Base-by-base conservation (phyloP, 495 filamentous ascomycete genomes). In the Penicillium antarcticum region DNA sequence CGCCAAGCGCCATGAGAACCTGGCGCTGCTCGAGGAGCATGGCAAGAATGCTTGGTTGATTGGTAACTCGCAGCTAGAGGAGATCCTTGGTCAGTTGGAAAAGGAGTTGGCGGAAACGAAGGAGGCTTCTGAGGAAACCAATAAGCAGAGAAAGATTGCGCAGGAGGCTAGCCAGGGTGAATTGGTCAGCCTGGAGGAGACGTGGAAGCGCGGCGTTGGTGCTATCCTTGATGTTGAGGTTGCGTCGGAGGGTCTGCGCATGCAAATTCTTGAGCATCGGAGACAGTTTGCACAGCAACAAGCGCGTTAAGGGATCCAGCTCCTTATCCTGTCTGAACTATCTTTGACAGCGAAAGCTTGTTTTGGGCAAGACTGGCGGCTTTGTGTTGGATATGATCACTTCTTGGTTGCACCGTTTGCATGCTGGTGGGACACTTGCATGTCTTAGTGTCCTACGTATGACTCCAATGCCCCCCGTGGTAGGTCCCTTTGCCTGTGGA, bases 1-100 rank as follows among this genome's bases (percentile, higher is more conserved):
- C 11, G 63, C 76, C 1, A 69, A 72, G 16, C 84, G 91, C 4
- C 76, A 81, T 21, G 73, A 82, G 23, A 87, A 95, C 62, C 79
- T 96, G 17, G 72, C 78, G 4, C 77, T 94, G 9, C 81, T 97
- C 9, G 88, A 92, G 57, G 76, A 77, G 52, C 83, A 83, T 70
- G 92, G 91, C 61, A 90, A 88, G 73, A 96, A 95, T 70, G 87
- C 88, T 11, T 97, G 92, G 92, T 72, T 97, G 47, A 77, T 95
- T 10, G 85, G 83, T 6, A 97, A 97, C 69, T 78, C 80, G 51
- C 82, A 90, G 49, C 55, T 91, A 21, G 91, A 96, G 66, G 81
- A 80, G 36, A 78, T 89, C 23, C 72, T 97, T 43, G 75, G 79
- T 13, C 69, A 61, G 3, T 54, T 95, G n/a, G 92, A 97, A 77